phyloP scores from a whole-genome alignment of 2,329 filamentous ascomycete genomes.

The Daldinia sp. region DNA sequence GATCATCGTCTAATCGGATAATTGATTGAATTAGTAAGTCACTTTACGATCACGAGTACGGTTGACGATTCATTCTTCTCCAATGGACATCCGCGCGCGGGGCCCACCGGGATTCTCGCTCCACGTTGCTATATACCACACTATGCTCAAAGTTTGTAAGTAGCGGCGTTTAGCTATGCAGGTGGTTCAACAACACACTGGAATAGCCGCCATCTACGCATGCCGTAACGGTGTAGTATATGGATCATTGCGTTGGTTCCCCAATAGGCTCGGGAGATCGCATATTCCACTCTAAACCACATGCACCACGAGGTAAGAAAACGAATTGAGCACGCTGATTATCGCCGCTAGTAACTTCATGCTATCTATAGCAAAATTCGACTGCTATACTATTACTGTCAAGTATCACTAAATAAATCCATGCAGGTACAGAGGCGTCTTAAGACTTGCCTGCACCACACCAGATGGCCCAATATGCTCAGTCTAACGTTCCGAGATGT shows the following conservation, averaged over 20 bases:
- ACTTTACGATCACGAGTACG: slow-evolving; percentile 25
- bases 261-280: background rate
- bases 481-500: slow-evolving; percentile 18
- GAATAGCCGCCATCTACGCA: slow-evolving; percentile 1
- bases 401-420: slow-evolving; percentile 17
- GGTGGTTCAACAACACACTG: background rate
- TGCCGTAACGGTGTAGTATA: background rate
- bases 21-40: slow-evolving; percentile 16
- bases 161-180: slow-evolving; percentile 18
- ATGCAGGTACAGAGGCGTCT: slow-evolving; percentile 36
- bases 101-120: slow-evolving; percentile 15
- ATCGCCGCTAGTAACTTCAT: slow-evolving; percentile 2
- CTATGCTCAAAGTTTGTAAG: slow-evolving; percentile 25
- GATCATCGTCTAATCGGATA: slow-evolving; percentile 12
- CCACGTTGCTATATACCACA: slow-evolving; percentile 6
- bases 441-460: slow-evolving; percentile 16
- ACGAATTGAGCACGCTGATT: background rate
- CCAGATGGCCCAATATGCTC: slow-evolving; percentile 12
- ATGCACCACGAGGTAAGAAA: background rate
- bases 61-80: slow-evolving; percentile 20
- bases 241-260: background rate
- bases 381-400: slow-evolving; percentile 18
- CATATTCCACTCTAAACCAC: slow-evolving; percentile 1
- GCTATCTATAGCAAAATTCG: background rate
- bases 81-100: slow-evolving; percentile 36